Base-by-base conservation (phyloP, 169 alveolate species). In the Plasmodium cynomolgi region DNA sequence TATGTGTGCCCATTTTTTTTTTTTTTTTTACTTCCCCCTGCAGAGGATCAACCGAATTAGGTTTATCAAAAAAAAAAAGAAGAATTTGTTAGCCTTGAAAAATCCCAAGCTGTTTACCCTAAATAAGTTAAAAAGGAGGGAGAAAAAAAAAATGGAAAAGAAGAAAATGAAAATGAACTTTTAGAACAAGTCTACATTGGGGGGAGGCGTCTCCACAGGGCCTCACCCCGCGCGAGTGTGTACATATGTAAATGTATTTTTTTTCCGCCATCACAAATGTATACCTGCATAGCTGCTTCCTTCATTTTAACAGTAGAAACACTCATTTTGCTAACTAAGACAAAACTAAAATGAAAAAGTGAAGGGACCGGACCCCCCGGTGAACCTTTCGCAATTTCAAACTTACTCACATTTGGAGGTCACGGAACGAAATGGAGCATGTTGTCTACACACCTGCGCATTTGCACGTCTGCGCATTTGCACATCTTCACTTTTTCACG, bases 21-120 rank as follows among this genome's bases (percentile, higher is more conserved):
- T 13, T 37, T 33, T 44, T 82, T 91, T 56, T 91, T 73, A 71
- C 41, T 1, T 37, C 56, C 34, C 39, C 62, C 56, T 47, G 33
- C 81, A 91, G 95, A 81, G 84, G 26, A 72, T 91, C 50, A 81
- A 81, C 71, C 26, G 84, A 73, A 91, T 71, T 6, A 81, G 95
- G 41, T 91, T 91, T 81, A 37, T 72, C 31, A 91, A 72, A 72
- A 91, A 81, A 54, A 91, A 39, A 26, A 91, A 47, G 54, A 91
- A 91, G n/a, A 62, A 81, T 20, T 44, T 91, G 6, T 44, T 91
- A 54, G 91, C 95, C 79, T 82, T 91, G 37, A 81, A 71, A 73
- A 41, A 91, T 71, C 95, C 95, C 6, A 56, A 68, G 20, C 15
- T 91, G 23, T 81, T 68, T 81, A 47, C 91, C 26, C 73, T 82